phyloP scores from a whole-genome alignment of 2,329 filamentous ascomycete species.

The Colletotrichum noveboracense region DNA sequence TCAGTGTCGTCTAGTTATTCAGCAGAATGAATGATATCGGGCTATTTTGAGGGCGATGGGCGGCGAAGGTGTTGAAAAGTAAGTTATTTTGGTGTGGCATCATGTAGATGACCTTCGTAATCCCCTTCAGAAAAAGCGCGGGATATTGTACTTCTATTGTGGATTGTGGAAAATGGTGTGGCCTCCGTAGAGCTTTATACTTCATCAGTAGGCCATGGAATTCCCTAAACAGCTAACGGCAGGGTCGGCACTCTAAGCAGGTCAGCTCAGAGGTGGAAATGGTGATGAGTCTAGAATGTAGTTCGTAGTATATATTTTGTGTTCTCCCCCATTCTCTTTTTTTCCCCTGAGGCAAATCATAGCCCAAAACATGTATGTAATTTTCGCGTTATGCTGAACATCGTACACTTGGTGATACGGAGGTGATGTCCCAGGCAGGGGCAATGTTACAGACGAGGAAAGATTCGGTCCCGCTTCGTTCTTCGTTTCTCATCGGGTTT shows the following conservation, averaged over 20 bases:
- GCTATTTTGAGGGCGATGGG: neutral
- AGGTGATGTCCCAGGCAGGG: neutral
- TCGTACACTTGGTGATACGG: neutral
- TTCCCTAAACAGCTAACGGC: fast-evolving
- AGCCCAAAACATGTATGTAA: too few species aligned
- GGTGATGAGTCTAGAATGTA: neutral
- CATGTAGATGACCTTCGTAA: fast-evolving
- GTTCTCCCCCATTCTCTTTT: too few species aligned
- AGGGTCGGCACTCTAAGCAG: fast-evolving
- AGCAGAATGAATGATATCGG: fast-evolving
- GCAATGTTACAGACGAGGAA: fast-evolving
- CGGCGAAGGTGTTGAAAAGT: fast-evolving
- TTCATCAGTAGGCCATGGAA: fast-evolving
- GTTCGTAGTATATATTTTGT: neutral
- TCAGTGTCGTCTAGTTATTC: neutral
- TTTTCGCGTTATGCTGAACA: too few species aligned
- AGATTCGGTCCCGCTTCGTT: neutral
- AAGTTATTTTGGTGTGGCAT: neutral
- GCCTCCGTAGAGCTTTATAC: fast-evolving
- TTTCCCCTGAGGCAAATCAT: too few species aligned
- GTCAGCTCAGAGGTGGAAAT: neutral
- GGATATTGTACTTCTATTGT: too few species aligned
- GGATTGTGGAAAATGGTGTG: neutral
- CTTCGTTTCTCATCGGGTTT: fast-evolving
- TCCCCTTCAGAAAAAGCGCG: neutral